These are phyloP conservation scores for Xylaria castorea DNA, from an alignment of 495 filamentous ascomycete genomes.

Conservation along the genomic window DNA sequence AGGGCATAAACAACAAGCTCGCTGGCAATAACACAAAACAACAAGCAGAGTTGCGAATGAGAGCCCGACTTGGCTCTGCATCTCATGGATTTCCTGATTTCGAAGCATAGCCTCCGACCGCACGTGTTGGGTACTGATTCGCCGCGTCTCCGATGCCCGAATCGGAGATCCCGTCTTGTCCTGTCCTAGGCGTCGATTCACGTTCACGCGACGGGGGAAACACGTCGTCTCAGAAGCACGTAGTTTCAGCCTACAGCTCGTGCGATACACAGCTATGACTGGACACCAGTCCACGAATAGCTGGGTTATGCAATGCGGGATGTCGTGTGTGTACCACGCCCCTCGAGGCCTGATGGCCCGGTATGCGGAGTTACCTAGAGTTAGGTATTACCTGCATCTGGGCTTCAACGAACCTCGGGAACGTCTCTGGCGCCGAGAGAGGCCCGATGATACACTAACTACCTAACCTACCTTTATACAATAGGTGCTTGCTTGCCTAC, in stretches of 20 bases:
- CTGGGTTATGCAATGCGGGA: constrained; percentile 18
- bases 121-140: constrained; percentile 28
- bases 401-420: constrained; percentile 17
- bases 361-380: constrained; percentile 16
- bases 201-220: constrained; percentile 11
- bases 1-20: constrained; percentile 18
- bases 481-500: not conserved
- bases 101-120: constrained; percentile 8
- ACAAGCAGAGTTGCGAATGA: constrained; percentile 6
- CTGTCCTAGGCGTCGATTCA: not conserved
- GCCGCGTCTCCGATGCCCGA: constrained; percentile 22
- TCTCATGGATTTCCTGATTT: constrained; percentile 12
- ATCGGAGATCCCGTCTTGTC: constrained; percentile 13
- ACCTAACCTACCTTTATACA: not conserved
- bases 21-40: constrained; percentile 22
- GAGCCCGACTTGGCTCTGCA: constrained; percentile 17
- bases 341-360: constrained; percentile 18
- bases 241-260: constrained; percentile 15
- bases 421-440: constrained; percentile 15
- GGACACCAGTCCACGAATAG: constrained; percentile 2
- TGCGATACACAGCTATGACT: not conserved
- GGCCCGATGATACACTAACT: not conserved
- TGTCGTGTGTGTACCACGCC: constrained; percentile 14
- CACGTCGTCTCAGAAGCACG: constrained; percentile 12
- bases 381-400: constrained; percentile 21